Conservation (phyloP, 306 rosid species). For the Trichosanthes truncata region DNA sequence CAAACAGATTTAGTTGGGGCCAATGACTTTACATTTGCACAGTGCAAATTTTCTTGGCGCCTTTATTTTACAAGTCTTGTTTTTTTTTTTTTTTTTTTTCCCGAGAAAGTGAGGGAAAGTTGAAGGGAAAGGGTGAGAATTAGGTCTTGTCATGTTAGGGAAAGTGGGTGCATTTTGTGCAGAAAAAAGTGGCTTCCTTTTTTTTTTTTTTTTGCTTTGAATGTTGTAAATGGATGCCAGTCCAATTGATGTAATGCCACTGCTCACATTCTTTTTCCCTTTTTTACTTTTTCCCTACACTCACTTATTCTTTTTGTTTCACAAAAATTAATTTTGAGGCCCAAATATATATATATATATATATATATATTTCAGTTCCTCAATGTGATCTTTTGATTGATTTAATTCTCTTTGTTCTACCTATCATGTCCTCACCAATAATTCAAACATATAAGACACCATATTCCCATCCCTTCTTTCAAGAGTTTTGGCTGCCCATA, state of each 20-base stretch:
- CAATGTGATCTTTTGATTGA: conserved; percentile 3
- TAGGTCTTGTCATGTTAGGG: conserved; percentile 55
- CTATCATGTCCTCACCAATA: neutral
- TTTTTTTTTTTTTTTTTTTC: conserved; percentile 9
- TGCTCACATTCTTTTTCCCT: conserved; percentile 37
- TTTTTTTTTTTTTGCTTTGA: neutral
- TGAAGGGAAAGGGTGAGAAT: conserved; percentile 34
- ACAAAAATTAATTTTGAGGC: too few species aligned
- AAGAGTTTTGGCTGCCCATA: neutral
- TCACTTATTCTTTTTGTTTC: conserved; percentile 1
- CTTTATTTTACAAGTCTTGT: neutral
- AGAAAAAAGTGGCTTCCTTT: conserved; percentile 14
- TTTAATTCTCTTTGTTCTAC: neutral
- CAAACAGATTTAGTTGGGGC: neutral
- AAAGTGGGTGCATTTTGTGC: conserved; percentile 49
- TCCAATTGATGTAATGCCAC: conserved; percentile 48
- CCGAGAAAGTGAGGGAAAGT: conserved; percentile 33
- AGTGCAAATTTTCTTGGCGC: neutral
- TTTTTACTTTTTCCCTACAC: neutral
- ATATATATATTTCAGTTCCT: too few species aligned
- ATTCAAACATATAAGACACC: neutral
- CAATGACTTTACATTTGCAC: neutral
- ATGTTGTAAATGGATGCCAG: conserved; percentile 58
- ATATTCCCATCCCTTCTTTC: neutral
- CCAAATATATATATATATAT: too few species aligned